Percentiles rank a stretch among this genome's conserved stretches.
Conservation (phyloP, 495 filamentous ascomycete genomes). For the Cudoniella acicularis region DNA sequence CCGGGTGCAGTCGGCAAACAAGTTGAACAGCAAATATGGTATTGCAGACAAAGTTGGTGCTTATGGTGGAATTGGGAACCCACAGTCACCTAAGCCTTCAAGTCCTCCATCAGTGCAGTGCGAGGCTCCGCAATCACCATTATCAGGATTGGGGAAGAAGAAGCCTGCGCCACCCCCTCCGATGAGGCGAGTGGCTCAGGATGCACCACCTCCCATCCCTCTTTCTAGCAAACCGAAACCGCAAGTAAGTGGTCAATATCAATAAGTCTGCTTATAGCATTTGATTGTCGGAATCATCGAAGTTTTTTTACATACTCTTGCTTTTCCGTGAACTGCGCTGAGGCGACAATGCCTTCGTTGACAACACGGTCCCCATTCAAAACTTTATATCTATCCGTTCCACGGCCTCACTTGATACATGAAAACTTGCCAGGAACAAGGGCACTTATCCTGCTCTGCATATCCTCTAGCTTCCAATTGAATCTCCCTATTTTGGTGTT, state of each 20-base stretch:
- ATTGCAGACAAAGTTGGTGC: constrained; percentile 28
- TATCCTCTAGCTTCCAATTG: too few relatives aligned
- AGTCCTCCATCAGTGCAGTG: constrained; percentile 3
- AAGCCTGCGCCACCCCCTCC: constrained; percentile 69
- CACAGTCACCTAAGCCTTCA: constrained; percentile 4
- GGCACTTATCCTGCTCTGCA: too few relatives aligned
- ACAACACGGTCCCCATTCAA: too few relatives aligned
- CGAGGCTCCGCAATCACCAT: constrained; percentile 5
- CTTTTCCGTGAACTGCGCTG: too few relatives aligned
- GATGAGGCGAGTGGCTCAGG: constrained; percentile 46
- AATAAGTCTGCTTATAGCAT: neutral
- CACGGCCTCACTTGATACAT: too few relatives aligned
- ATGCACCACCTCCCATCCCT: constrained; percentile 43
- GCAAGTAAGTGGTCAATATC: constrained; percentile 20
- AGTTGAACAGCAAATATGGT: constrained; percentile 51
- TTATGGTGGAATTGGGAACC: constrained; percentile 9
- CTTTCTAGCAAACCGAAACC: constrained; percentile 32
- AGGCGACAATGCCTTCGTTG: too few relatives aligned
- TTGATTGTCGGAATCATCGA: neutral
- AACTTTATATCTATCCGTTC: too few relatives aligned
- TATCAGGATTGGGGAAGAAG: constrained; percentile 34
- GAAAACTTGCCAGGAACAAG: neutral
- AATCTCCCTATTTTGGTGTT: too few relatives aligned
- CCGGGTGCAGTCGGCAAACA: constrained; percentile 58
- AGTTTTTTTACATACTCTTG: neutral